Percentiles rank a stretch among this genome's conserved stretches.
These are phyloP conservation scores for Globomyces pollinis-pini DNA, from an alignment of 192 early-diverging fungal genomes.

Conservation along the genomic window DNA sequence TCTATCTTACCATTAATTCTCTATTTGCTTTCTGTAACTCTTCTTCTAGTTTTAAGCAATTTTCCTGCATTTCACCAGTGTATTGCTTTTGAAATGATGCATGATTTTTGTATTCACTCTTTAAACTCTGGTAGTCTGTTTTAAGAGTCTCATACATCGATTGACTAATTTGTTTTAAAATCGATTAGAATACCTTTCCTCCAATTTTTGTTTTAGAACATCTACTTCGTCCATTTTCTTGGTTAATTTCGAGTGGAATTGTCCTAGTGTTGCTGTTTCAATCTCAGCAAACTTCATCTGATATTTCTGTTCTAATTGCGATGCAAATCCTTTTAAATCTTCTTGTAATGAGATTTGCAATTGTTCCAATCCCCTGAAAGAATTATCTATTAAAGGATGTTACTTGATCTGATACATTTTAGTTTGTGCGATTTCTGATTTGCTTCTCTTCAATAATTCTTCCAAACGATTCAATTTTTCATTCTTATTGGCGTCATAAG, in stretches of 20 bases:
- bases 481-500: too few species aligned
- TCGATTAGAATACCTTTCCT: neutral
- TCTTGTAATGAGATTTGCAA: too few species aligned
- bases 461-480: too few species aligned
- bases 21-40: conserved; percentile 20
- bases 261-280: too few species aligned
- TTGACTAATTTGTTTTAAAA: too few species aligned
- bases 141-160: neutral
- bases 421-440: too few species aligned
- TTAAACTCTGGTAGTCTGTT: neutral
- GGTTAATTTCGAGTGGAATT: too few species aligned
- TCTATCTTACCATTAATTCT: conserved; percentile 4
- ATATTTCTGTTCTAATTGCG: neutral
- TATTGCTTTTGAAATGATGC: conserved; percentile 9
- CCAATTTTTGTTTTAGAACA: neutral
- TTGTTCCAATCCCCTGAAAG: too few species aligned
- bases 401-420: too few species aligned
- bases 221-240: neutral
- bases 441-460: too few species aligned
- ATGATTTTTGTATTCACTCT: neutral
- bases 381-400: too few species aligned
- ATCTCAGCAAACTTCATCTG: neutral
- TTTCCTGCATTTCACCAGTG: conserved; percentile 17
- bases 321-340: too few species aligned
- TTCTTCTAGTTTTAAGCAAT: conserved; percentile 24